A percentile compares a stretch with the other conserved stretches of the same genome.
phyloP scores from a whole-genome alignment of 495 filamentous ascomycete genomes.

The Penicillium mononematosum region DNA sequence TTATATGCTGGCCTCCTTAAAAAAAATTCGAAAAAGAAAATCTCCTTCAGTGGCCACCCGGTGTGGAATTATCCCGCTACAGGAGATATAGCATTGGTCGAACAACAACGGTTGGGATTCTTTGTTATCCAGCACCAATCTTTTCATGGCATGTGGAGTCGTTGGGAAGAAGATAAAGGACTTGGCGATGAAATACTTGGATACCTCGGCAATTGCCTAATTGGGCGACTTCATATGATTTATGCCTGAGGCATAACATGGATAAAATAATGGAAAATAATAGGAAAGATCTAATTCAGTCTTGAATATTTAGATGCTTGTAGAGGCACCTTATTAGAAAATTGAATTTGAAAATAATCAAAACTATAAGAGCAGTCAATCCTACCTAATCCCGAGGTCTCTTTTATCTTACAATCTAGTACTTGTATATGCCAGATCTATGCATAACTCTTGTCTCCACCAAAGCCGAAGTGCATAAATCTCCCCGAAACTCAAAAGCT shows the following conservation, averaged over 20 bases:
- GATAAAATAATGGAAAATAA: not conserved
- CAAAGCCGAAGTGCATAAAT: not conserved
- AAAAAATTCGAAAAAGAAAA: not conserved
- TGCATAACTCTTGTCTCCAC: not conserved
- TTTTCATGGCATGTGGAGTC: conserved; percentile 6
- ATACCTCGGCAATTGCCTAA: conserved; percentile 9
- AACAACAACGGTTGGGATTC: conserved; percentile 5
- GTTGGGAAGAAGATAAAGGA: conserved; percentile 10
- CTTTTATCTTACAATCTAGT: not conserved
- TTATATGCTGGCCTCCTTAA: not conserved
- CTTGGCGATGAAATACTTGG: not conserved
- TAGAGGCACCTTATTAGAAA: too few relatives aligned
- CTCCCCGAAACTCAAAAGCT: too few relatives aligned
- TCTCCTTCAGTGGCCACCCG: not conserved
- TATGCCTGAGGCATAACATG: conserved; percentile 1
- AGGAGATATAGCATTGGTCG: not conserved
- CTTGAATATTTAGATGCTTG: too few relatives aligned
- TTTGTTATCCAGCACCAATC: conserved; percentile 9
- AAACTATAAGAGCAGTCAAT: too few relatives aligned
- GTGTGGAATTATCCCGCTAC: conserved; percentile 4
- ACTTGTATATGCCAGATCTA: too few relatives aligned
- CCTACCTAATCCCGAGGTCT: too few relatives aligned
- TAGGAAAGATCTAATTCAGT: too few relatives aligned
- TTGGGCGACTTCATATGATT: conserved; percentile 2
- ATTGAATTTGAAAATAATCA: too few relatives aligned